Evolutionary conservation across 192 early-diverging fungal genomes (phyloP).

Genomic region (Coemansia sp.): DNA sequence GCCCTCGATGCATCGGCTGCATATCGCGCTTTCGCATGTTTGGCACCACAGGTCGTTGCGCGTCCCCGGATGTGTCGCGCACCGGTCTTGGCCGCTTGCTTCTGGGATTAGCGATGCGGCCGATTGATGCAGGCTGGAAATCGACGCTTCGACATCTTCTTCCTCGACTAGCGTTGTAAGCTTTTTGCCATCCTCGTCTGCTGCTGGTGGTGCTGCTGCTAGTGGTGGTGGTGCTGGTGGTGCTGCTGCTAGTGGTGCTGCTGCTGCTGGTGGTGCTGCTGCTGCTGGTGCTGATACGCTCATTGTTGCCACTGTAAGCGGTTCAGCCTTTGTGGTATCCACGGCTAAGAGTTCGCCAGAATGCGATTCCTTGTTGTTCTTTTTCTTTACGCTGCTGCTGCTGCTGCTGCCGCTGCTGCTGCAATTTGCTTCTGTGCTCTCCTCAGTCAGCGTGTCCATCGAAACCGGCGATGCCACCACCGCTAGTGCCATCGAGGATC

Average conservation of each 20-base stretch:
- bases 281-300: not conserved
- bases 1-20: conserved; percentile 27
- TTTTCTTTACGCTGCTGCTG: not conserved
- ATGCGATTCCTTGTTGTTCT: not conserved
- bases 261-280: too few species aligned
- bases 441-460: conserved; percentile 15
- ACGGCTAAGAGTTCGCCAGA: not conserved
- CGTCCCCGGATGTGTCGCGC: conserved; percentile 40
- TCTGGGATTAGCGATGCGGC: not conserved
- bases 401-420: not conserved
- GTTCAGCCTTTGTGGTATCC: not conserved
- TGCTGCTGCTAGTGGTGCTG: too few species aligned
- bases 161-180: conserved; percentile 2
- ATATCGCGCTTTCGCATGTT: conserved; percentile 31
- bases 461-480: conserved; percentile 10
- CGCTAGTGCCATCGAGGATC: not conserved
- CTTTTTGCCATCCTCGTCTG: not conserved
- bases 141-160: not conserved
- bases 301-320: conserved; percentile 3
- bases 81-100: conserved; percentile 24
- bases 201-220: too few species aligned
- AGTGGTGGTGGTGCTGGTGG: too few species aligned
- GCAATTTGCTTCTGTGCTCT: not conserved
- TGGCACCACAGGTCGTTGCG: conserved; percentile 51
- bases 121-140: too few species aligned